Evolutionary conservation across 306 rosid genomes (phyloP).

Genomic region (Cucurbita argyrosperma): DNA sequence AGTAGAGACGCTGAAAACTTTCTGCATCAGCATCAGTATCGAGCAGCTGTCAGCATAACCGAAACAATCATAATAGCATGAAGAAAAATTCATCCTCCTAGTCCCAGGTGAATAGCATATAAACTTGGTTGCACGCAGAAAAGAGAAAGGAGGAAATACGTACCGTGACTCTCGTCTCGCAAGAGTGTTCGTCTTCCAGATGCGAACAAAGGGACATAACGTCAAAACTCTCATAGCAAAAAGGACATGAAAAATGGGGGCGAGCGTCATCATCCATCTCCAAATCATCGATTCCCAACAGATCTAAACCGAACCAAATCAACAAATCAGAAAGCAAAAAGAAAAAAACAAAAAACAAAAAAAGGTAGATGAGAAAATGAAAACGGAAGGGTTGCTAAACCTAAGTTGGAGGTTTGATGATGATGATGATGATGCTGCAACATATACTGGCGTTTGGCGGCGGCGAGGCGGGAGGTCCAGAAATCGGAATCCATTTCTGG

Average conservation of each 20-base stretch:
- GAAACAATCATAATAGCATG: not conserved
- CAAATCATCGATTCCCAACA: constrained; percentile 72
- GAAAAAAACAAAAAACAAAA: not conserved
- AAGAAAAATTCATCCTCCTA: not conserved
- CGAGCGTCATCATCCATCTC: constrained; percentile 82
- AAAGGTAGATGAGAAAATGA: not conserved
- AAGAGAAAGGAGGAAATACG: not conserved
- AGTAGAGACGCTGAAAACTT: too few relatives aligned
- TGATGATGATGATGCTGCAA: constrained; percentile 59
- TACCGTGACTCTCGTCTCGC: constrained; percentile 80
- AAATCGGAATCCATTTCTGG: constrained; percentile 76
- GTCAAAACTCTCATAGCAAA: constrained; percentile 85
- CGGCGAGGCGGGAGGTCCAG: constrained; percentile 92
- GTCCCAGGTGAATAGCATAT: not conserved
- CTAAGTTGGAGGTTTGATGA: constrained; percentile 61
- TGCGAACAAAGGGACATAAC: constrained; percentile 75
- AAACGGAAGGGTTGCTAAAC: constrained; percentile 12
- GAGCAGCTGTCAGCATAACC: not conserved
- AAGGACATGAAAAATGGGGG: constrained; percentile 81
- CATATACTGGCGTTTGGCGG: constrained; percentile 78
- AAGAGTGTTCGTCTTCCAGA: constrained; percentile 86
- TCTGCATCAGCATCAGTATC: too few relatives aligned
- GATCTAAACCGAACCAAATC: constrained; percentile 31
- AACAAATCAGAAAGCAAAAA: not conserved
- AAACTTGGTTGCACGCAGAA: not conserved